Evolutionary conservation across 768 basidiomycete species (phyloP).

Genomic region (Amylocystis lapponica): DNA sequence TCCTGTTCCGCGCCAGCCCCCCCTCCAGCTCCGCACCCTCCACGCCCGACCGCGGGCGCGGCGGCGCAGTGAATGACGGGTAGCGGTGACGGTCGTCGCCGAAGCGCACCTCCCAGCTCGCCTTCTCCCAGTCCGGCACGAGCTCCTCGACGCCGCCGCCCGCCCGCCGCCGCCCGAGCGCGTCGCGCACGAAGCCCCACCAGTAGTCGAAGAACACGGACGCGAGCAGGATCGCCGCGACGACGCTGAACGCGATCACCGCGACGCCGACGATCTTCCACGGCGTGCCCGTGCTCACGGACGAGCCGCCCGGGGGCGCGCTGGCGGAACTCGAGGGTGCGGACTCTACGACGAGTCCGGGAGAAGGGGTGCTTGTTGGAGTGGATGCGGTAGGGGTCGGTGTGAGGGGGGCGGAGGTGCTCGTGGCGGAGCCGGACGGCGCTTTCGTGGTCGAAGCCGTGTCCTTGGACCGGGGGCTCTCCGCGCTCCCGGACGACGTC

Average conservation of each 20-base stretch:
- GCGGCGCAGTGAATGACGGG: slow-evolving; percentile 23
- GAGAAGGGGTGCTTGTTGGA: too few relatives aligned
- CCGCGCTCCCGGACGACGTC: background rate
- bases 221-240: slow-evolving; percentile 49
- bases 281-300: too few relatives aligned
- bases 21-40: too few relatives aligned
- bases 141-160: slow-evolving; percentile 43
- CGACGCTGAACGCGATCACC: slow-evolving; percentile 54
- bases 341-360: too few relatives aligned
- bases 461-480: slow-evolving; percentile 3
- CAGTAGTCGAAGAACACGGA: slow-evolving; percentile 69
- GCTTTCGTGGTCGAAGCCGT: background rate
- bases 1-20: too few relatives aligned
- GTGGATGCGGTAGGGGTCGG: background rate
- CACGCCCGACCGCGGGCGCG: too few relatives aligned
- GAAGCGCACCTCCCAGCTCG: slow-evolving; percentile 47
- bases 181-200: slow-evolving; percentile 53
- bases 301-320: slow-evolving; percentile 30
- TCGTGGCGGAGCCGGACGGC: background rate
- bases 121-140: slow-evolving; percentile 58
- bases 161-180: slow-evolving; percentile 34
- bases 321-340: too few relatives aligned
- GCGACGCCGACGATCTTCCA: slow-evolving; percentile 72
- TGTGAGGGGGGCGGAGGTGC: background rate
- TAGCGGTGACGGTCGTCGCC: slow-evolving; percentile 21